A percentile compares a stretch with the other conserved stretches of the same genome.
Evolutionary conservation across 1,139 yeast genomes (phyloP).

Genomic region (Meyerozyma elateridarum): DNA sequence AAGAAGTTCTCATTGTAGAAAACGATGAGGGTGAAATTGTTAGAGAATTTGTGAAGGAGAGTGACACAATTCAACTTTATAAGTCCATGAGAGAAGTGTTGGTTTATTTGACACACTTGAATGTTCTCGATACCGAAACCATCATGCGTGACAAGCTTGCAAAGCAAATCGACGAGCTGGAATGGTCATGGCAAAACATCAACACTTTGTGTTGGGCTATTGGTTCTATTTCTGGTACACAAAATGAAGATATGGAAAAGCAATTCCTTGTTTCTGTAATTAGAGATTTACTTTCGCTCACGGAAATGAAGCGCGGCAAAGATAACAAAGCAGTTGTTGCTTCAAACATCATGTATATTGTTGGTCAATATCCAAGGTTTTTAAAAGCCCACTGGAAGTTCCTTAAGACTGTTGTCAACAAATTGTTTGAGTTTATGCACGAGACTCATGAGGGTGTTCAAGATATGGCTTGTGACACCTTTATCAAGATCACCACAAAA

Average conservation of each 20-base stretch:
- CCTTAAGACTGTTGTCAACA: slow-evolving; percentile 89
- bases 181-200: slow-evolving; percentile 99
- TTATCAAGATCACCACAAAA: slow-evolving; percentile 88
- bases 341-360: slow-evolving; percentile 97
- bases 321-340: slow-evolving; percentile 99
- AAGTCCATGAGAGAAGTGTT: slow-evolving; percentile 94
- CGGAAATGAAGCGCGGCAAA: slow-evolving; percentile 95
- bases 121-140: slow-evolving; percentile 88
- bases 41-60: slow-evolving; percentile 93
- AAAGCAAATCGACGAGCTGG: slow-evolving; percentile 90
- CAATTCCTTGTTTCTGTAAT: slow-evolving; percentile 88
- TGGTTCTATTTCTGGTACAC: slow-evolving; percentile 97
- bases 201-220: slow-evolving; percentile 99
- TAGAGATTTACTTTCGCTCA: slow-evolving; percentile 81
- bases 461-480: slow-evolving; percentile 99
- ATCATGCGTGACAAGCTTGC: slow-evolving; percentile 91
- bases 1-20: slow-evolving; percentile 93
- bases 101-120: slow-evolving; percentile 91
- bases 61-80: slow-evolving; percentile 92
- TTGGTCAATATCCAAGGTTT: slow-evolving; percentile 97
- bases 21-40: slow-evolving; percentile 99
- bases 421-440: slow-evolving; percentile 96
- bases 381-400: slow-evolving; percentile 98
- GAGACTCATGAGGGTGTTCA: slow-evolving; percentile 99
- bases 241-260: slow-evolving; percentile 98